A percentile compares a stretch with the other conserved stretches of the same genome.
Conservation (phyloP, 139 green algal genomes). For the Diplosphaera chodatii region DNA sequence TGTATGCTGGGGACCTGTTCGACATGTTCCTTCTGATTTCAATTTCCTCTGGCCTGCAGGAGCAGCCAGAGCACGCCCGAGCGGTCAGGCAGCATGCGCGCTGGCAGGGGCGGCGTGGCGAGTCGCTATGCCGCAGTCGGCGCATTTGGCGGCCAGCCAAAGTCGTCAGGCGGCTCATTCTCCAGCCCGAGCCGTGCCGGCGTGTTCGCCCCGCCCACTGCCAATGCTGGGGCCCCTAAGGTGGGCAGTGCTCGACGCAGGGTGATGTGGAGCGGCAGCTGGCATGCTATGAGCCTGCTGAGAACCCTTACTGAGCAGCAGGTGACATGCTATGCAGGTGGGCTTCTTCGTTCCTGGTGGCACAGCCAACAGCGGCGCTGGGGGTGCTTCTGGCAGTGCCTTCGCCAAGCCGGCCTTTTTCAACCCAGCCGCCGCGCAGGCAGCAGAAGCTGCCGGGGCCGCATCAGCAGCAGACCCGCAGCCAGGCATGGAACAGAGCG, state of each 20-base stretch:
- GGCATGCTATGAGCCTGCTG: no score
- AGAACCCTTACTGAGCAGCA: no score
- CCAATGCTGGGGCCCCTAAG: not conserved
- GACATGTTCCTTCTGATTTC: no score
- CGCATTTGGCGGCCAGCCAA: not conserved
- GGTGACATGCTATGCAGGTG: no score
- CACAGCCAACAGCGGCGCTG: not conserved
- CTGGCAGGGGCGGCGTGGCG: not conserved
- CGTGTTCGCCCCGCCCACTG: not conserved
- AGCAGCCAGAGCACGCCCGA: not conserved
- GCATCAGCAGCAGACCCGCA: not conserved
- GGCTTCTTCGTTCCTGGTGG: not conserved
- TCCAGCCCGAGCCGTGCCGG: not conserved
- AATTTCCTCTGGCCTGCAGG: no score
- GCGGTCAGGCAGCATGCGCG: not conserved
- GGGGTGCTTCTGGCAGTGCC: no score
- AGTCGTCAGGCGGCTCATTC: not conserved
- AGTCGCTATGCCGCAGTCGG: not conserved
- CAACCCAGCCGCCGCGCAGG: not conserved
- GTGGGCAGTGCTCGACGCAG: no score
- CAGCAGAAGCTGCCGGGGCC: no score
- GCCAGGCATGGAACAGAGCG: no score
- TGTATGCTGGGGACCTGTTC: no score
- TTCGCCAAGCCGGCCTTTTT: not conserved
- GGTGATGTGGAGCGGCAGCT: no score